phyloP scores from a whole-genome alignment of 179 eudicot species.

The Vitellaria paradoxa region DNA sequence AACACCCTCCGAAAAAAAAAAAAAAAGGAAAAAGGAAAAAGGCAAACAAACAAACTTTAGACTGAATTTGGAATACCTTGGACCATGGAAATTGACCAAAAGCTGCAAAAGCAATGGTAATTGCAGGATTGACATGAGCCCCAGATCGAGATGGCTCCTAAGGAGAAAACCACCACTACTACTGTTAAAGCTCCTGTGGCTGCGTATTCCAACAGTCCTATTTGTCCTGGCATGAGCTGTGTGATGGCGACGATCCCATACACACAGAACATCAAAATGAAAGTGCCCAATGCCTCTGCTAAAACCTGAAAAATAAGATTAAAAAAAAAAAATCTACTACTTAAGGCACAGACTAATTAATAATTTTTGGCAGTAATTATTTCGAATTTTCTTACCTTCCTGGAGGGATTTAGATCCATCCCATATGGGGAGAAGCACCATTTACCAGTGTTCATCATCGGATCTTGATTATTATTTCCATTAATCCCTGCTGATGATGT shows the following conservation, averaged over 20 bases:
- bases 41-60: no score
- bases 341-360: no score
- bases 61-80: conserved; percentile 34
- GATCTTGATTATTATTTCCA: conserved; percentile 7
- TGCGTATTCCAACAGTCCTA: conserved; percentile 71
- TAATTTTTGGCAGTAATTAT: no score
- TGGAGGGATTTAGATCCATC: conserved; percentile 30
- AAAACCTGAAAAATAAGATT: conserved; percentile 34
- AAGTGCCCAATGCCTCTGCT: conserved; percentile 72
- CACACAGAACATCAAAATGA: conserved; percentile 68
- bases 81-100: conserved; percentile 82
- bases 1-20: no score
- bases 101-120: conserved; percentile 80
- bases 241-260: conserved; percentile 66
- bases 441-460: conserved; percentile 2
- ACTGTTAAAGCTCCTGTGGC: conserved; percentile 71
- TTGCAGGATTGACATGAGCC: conserved; percentile 91
- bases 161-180: conserved; percentile 55
- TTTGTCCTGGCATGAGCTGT: conserved; percentile 37
- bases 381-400: conserved; percentile 34
- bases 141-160: conserved; percentile 75
- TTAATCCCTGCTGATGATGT: conserved; percentile 1
- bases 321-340: no score
- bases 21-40: no score
- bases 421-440: conserved; percentile 14